Evolutionary conservation across 2,329 filamentous ascomycete genomes (phyloP), one percentile per base, ranked within the genome.

Genomic region (Colletotrichum camelliae): DNA sequence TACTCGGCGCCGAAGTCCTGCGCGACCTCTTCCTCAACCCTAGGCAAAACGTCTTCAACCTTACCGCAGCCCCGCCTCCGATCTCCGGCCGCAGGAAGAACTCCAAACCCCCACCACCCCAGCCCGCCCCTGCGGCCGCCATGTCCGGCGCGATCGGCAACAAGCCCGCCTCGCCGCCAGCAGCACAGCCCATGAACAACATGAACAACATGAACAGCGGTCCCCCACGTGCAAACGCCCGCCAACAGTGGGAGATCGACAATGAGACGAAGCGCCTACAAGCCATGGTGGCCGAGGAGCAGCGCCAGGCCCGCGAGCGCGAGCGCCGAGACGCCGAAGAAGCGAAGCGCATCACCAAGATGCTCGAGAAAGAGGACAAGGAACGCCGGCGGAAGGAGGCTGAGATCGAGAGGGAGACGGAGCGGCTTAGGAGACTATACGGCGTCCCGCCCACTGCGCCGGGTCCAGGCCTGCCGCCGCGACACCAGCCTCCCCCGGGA

Each of bases 351-450:
- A 91, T 94, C 70, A 90, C 92, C 80, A 89, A 89, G 80, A 93
- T 94, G 89, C 87, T 94, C 6, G 90, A 93, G 65, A 87, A 89
- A 58, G 94, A 96, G 81, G 91, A 93, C 31, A 89, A 88, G 72
- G 92, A 94, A 79, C 88, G 87, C 1, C 89, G 85, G 31, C 85
- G 84, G 37, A 87, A 88, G 74, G 89, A 93, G 37, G 90, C 88
- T 12, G 90, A 91, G 79, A 86, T 96, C 2, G 93, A 96, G 24
- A 90, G 89, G 77, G 96, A 99, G 85, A 98, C 97, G 1, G 95
- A 97, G 82, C 90, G 96, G 2, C 87, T 99, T 43, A 88, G 91
- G 27, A 91, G 88, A 78, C 84, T 93, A 79, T 96, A 95, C 79
- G 94, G 94, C 64, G 87, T 91, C 61, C 72, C 78, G 77, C 62